A percentile compares a stretch with the other conserved stretches of the same genome.
phyloP scores from a whole-genome alignment of 257 asterid species.

The Ocimum tenuiflorum region DNA sequence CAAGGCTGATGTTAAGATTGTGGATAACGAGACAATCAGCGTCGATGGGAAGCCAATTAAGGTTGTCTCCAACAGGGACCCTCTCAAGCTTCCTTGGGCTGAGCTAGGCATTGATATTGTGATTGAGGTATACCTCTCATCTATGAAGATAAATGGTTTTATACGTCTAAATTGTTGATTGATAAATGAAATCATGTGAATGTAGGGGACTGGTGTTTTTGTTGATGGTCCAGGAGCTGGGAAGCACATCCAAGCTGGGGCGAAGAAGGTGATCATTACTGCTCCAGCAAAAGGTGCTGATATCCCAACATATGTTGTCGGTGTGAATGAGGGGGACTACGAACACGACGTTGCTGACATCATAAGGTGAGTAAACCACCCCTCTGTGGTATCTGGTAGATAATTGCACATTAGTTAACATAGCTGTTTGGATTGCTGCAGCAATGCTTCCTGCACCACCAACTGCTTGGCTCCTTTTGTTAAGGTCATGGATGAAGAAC shows the following conservation, averaged over 20 bases:
- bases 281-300: slow-evolving; percentile 97
- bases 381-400: neutral
- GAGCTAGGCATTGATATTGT: slow-evolving; percentile 87
- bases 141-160: too few species aligned
- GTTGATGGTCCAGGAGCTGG: slow-evolving; percentile 98
- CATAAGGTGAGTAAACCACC: slow-evolving; percentile 43
- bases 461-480: slow-evolving; percentile 93
- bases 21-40: slow-evolving; percentile 67
- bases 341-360: slow-evolving; percentile 63
- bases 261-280: slow-evolving; percentile 90
- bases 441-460: slow-evolving; percentile 97
- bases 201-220: slow-evolving; percentile 85
- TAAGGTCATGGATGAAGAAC: slow-evolving; percentile 77
- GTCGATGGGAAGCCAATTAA: slow-evolving; percentile 75
- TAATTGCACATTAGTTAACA: neutral
- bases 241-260: slow-evolving; percentile 94
- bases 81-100: slow-evolving; percentile 91
- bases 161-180: too few species aligned
- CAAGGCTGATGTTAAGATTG: slow-evolving; percentile 76
- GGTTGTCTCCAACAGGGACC: slow-evolving; percentile 83
- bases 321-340: slow-evolving; percentile 78
- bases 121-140: slow-evolving; percentile 41
- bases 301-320: slow-evolving; percentile 82
- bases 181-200: neutral
- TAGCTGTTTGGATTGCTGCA: slow-evolving; percentile 27